Conservation (phyloP, 345 rosid species). For the Clarkia xantiana region DNA sequence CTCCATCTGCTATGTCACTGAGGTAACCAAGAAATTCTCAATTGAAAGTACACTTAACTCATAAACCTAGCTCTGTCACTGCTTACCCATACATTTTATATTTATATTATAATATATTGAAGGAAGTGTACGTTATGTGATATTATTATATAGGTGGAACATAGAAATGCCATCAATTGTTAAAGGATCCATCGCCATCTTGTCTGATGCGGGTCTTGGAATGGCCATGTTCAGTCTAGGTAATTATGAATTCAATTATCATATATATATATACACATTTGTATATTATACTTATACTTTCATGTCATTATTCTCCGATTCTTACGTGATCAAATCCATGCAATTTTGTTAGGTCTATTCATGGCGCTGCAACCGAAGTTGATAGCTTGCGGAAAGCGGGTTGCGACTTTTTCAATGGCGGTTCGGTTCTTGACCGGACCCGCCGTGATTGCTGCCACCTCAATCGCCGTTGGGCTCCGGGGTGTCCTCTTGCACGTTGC, state of each 20-base stretch:
- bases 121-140: no score
- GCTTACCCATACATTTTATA: no score
- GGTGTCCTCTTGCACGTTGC: constrained; percentile 64
- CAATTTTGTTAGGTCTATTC: constrained; percentile 30
- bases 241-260: constrained; percentile 8
- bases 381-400: constrained; percentile 69
- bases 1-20: no score
- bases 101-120: no score
- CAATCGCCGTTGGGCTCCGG: constrained; percentile 64
- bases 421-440: constrained; percentile 75
- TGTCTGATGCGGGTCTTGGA: constrained; percentile 72
- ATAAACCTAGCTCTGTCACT: no score
- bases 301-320: no score
- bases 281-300: no score
- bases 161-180: constrained; percentile 60
- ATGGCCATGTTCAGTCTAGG: constrained; percentile 92
- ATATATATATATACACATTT: no score
- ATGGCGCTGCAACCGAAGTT: constrained; percentile 80
- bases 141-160: constrained; percentile 32
- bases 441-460: constrained; percentile 76
- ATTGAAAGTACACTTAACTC: no score
- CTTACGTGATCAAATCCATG: no score
- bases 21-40: no score
- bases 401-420: constrained; percentile 71
- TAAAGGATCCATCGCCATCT: constrained; percentile 51